Evolutionary conservation across 257 asterid genomes (phyloP).

Genomic region (Solanum pinnatisectum): DNA sequence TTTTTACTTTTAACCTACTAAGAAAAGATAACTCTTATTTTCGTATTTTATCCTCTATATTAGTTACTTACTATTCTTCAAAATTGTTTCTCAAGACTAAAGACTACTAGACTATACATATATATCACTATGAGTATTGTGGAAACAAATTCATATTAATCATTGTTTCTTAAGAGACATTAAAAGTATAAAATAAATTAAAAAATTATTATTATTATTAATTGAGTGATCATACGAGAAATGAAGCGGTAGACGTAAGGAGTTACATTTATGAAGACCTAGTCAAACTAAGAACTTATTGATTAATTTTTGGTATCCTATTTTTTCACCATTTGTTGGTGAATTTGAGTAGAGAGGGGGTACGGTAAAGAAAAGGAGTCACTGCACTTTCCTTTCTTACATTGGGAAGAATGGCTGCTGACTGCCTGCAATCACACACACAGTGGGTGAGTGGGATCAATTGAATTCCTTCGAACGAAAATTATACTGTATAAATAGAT

Average conservation of each 20-base stretch:
- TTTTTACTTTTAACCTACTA: not conserved
- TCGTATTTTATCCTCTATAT: no score
- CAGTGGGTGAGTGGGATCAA: not conserved
- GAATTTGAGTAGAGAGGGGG: constrained; percentile 4
- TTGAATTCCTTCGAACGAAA: not conserved
- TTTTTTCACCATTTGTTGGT: not conserved
- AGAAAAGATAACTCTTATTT: not conserved
- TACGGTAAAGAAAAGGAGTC: not conserved
- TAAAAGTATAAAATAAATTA: no score
- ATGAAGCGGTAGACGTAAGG: rapidly evolving
- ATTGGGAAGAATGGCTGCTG: not conserved
- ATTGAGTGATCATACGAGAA: not conserved
- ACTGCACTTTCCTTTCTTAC: not conserved
- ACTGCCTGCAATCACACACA: not conserved
- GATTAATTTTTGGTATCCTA: not conserved
- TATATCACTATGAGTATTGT: no score
- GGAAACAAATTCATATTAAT: no score
- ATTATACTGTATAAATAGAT: not conserved
- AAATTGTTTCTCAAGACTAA: no score
- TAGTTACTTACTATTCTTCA: not conserved
- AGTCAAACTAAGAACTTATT: not conserved
- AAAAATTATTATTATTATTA: no score
- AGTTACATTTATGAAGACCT: not conserved
- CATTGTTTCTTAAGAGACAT: no score
- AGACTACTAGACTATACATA: no score